phyloP scores from a whole-genome alignment of 139 green algal genomes.

The Nannochloris sp. region DNA sequence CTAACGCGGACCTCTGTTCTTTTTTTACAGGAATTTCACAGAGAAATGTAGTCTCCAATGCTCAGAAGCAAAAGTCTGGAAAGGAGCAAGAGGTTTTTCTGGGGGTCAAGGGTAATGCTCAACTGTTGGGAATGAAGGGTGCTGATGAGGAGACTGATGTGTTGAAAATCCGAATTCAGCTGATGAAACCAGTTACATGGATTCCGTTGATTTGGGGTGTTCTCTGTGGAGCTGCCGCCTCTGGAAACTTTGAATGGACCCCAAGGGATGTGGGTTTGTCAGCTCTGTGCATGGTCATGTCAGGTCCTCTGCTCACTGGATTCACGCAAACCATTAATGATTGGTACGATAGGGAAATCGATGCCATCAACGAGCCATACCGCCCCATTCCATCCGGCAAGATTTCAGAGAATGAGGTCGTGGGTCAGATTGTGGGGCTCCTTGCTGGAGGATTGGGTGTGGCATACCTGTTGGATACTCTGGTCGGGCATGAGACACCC shows the following conservation, averaged over 20 bases:
- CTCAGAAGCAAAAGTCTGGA: constrained; percentile 1
- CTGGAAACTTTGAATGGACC: constrained; percentile 88
- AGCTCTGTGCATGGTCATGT: constrained; percentile 87
- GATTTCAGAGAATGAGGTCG: constrained; percentile 76
- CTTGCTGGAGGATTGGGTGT: constrained; percentile 76
- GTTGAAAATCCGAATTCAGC: constrained; percentile 95
- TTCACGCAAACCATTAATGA: constrained; percentile 99
- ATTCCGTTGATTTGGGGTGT: constrained; percentile 98
- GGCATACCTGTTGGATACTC: constrained; percentile 67
- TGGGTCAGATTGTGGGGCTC: constrained; percentile 79
- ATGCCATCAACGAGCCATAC: constrained; percentile 99
- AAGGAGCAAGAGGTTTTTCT: constrained; percentile 37
- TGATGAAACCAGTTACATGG: constrained; percentile 99
- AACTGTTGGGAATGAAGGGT: constrained; percentile 86
- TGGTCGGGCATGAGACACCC: constrained; percentile 60
- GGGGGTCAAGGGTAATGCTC: constrained; percentile 35
- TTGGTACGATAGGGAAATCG: constrained; percentile 95
- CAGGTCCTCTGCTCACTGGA: constrained; percentile 91
- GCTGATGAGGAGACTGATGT: constrained; percentile 68
- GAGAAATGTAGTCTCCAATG: no score
- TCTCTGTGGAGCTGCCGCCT: constrained; percentile 89
- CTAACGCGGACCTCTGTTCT: no score
- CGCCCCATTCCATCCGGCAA: constrained; percentile 91
- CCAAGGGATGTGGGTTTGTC: constrained; percentile 60
- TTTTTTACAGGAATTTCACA: no score